phyloP scores from a whole-genome alignment of 2,329 filamentous ascomycete species.

The Nemania sp. region DNA sequence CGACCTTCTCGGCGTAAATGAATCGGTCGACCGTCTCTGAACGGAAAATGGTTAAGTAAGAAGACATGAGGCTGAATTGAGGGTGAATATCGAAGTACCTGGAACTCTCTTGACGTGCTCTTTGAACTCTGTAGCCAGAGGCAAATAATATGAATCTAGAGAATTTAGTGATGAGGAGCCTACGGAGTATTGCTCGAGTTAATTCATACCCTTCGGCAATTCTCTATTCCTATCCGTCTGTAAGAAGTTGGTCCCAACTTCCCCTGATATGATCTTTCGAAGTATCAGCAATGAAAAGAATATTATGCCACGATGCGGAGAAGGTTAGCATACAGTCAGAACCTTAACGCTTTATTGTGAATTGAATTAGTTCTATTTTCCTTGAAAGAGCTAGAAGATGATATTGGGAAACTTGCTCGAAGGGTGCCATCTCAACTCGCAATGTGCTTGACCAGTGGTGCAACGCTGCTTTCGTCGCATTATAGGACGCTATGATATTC shows the following conservation, averaged over 20 bases:
- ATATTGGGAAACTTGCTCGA: not conserved
- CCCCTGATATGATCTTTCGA: slow-evolving; percentile 33
- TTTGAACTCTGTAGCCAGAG: slow-evolving; percentile 27
- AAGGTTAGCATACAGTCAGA: slow-evolving; percentile 18
- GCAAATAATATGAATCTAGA: slow-evolving; percentile 24
- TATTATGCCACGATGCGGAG: no score
- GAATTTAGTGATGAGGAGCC: not conserved
- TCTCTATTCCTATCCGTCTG: slow-evolving; percentile 26
- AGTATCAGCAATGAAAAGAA: not conserved
- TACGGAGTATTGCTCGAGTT: not conserved
- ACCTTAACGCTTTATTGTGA: slow-evolving; percentile 22
- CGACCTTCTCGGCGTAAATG: slow-evolving; percentile 30
- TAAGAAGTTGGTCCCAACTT: slow-evolving; percentile 37
- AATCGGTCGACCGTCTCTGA: slow-evolving; percentile 20
- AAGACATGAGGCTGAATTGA: not conserved
- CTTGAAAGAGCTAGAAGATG: no score
- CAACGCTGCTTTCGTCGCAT: slow-evolving; percentile 34
- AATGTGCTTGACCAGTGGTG: slow-evolving; percentile 32
- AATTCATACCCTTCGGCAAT: slow-evolving; percentile 26
- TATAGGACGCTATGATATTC: slow-evolving; percentile 30
- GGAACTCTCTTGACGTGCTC: slow-evolving; percentile 30
- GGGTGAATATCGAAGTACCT: slow-evolving; percentile 5
- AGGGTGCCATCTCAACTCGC: slow-evolving; percentile 26
- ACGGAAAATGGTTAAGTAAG: not conserved
- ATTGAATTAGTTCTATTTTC: no score